Evolutionary conservation across 2,329 filamentous ascomycete species (phyloP), one percentile per base, ranked within the genome.

Genomic region (Diaporthe citriasiana): DNA sequence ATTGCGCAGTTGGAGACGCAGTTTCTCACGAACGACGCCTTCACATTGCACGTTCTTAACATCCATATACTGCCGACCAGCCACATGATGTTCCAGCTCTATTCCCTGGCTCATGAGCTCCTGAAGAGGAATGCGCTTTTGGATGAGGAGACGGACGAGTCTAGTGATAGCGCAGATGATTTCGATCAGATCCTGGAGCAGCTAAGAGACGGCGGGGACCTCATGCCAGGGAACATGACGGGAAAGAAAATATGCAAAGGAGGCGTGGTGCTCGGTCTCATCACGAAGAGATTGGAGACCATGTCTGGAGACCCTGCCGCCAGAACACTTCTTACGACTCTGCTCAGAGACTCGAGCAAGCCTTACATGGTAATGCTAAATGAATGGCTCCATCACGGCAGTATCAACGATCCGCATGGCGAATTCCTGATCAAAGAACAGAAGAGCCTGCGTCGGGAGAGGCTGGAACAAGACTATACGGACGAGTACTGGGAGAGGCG

Each of bases 401-500:
- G 93, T 65, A 98, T 99, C 82, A 94, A 93, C 79, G 97, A 99
- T 81, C 95, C 95, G 0, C 96, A 98, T 82, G 90, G 92, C 1
- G 97, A 99, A 82, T 99, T 99, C 78, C 85, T 99, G 70, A 92
- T 99, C 80, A 97, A 97, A 80, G 97, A 98, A 82, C 95, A 98
- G 79, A 97, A 96, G 83, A 98, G 95, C 80, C 98, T 99, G 78
- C 93, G 93, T 74, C 91, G 97, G 53, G 97, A 98, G 82, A 90
- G 94, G 74, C 86, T 99, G 3, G 95, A 98, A 80, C 93, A 98
- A 81, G 97, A 99, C 82, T 99, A 98, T 80, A 99, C 96, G 0
- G 97, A 99, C 82, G 97, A 99, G 80, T 99, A 99, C 83, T 99
- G 97, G 97, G 97, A 99, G 82, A 95, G 97, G 80, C 90, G 97